Percentiles rank a stretch among this genome's conserved stretches.
These are phyloP conservation scores for Saccharomyces hybrid DNA, from an alignment of 1,139 yeast species.

Conservation along the genomic window DNA sequence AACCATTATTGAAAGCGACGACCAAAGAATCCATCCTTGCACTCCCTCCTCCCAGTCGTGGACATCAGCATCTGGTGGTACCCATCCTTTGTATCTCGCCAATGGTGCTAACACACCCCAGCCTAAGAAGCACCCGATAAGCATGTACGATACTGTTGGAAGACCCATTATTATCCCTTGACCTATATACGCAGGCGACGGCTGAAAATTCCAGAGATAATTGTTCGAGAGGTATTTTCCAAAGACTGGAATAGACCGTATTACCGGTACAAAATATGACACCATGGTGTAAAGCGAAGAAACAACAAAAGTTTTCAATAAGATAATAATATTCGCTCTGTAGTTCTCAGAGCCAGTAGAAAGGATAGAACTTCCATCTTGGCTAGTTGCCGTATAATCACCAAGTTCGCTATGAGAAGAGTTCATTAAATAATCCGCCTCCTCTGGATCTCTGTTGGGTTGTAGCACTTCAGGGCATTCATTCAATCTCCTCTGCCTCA, in stretches of 20 bases:
- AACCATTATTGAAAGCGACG: constrained; percentile 87
- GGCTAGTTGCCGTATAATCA: neutral
- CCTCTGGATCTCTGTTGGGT: constrained; percentile 18
- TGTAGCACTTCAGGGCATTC: constrained; percentile 29
- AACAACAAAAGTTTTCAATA: constrained; percentile 52
- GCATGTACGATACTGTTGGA: constrained; percentile 85
- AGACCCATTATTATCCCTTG: constrained; percentile 98
- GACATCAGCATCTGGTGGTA: constrained; percentile 66
- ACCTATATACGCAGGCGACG: constrained; percentile 95
- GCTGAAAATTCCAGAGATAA: constrained; percentile 86
- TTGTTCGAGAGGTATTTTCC: constrained; percentile 54
- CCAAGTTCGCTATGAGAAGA: constrained; percentile 6
- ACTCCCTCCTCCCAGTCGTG: constrained; percentile 92
- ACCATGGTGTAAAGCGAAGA: constrained; percentile 67
- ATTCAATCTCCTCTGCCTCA: constrained; percentile 22
- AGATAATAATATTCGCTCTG: constrained; percentile 44
- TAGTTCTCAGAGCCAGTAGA: constrained; percentile 8
- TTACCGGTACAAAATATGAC: constrained; percentile 64
- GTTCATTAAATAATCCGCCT: constrained; percentile 2
- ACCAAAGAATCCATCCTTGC: constrained; percentile 97
- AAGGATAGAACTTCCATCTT: neutral
- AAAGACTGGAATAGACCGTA: constrained; percentile 66
- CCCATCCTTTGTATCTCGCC: constrained; percentile 63
- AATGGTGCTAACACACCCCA: constrained; percentile 88
- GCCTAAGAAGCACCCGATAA: constrained; percentile 80